Evolutionary conservation across 345 rosid genomes (phyloP).

Genomic region (Nasturtium officinale): DNA sequence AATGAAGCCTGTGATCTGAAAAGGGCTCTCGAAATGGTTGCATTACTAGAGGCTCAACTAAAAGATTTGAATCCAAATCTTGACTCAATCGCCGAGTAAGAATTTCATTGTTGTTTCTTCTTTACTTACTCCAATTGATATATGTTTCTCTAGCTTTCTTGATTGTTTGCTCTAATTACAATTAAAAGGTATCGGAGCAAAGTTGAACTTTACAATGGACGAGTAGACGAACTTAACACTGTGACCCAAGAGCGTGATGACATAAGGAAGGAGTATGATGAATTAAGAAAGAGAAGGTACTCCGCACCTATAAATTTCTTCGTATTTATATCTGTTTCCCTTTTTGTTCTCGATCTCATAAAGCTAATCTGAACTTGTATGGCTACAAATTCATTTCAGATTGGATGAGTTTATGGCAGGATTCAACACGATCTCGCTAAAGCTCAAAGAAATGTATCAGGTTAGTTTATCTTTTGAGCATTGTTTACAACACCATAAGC

Average conservation of each 20-base stretch:
- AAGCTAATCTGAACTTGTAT: constrained; percentile 31
- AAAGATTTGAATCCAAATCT: constrained; percentile 79
- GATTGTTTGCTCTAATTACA: constrained; percentile 13
- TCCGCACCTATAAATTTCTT: constrained; percentile 25
- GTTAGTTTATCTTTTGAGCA: constrained; percentile 43
- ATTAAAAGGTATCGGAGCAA: constrained; percentile 70
- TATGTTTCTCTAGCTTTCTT: constrained; percentile 17
- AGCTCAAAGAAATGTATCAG: constrained; percentile 99
- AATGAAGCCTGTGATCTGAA: constrained; percentile 63
- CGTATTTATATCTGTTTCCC: not conserved
- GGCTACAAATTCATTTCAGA: constrained; percentile 34
- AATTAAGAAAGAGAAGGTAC: constrained; percentile 83
- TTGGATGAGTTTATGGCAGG: constrained; percentile 98
- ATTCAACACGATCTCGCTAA: constrained; percentile 86
- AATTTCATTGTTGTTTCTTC: constrained; percentile 1
- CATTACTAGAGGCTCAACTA: constrained; percentile 81
- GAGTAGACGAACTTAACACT: constrained; percentile 76
- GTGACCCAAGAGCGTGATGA: constrained; percentile 87
- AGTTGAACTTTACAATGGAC: constrained; percentile 69
- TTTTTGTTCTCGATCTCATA: constrained; percentile 15
- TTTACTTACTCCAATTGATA: not conserved
- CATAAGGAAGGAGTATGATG: constrained; percentile 80
- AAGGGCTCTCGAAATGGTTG: constrained; percentile 77
- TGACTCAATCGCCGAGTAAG: constrained; percentile 93
- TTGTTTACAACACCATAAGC: constrained; percentile 18